Evolutionary conservation across 1,139 yeast genomes (phyloP).

Genomic region (Sugiyamaella paludigena): DNA sequence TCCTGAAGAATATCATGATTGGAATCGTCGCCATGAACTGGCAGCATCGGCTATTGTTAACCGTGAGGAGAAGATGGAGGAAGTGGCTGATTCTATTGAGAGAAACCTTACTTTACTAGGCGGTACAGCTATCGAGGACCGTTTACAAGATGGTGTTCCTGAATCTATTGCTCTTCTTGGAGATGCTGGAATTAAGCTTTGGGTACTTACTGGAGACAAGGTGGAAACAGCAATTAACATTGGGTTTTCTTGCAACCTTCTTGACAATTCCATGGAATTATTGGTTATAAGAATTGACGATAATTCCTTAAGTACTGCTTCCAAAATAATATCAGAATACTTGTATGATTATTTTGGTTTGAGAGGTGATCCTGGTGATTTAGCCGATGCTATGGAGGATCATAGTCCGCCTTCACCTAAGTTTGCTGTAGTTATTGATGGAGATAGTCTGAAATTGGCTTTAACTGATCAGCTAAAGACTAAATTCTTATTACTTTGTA

Average conservation of each 20-base stretch:
- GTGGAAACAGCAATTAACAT: conserved; percentile 97
- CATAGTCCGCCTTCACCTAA: conserved; percentile 77
- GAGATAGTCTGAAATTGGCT: conserved; percentile 81
- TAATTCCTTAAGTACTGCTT: conserved; percentile 48
- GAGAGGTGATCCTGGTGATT: conserved; percentile 58
- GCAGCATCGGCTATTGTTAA: conserved; percentile 72
- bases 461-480: conserved; percentile 57
- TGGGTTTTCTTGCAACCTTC: conserved; percentile 91
- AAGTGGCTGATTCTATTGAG: conserved; percentile 78
- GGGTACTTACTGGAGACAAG: conserved; percentile 98
- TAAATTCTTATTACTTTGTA: conserved; percentile 80
- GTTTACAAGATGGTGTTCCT: conserved; percentile 95
- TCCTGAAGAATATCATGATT: conserved; percentile 56
- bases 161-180: conserved; percentile 82
- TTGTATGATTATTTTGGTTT: conserved; percentile 60
- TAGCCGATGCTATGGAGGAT: conserved; percentile 60
- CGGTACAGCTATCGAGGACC: conserved; percentile 97
- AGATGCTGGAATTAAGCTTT: conserved; percentile 88
- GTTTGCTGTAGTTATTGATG: conserved; percentile 86
- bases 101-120: conserved; percentile 70
- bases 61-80: conserved; percentile 76
- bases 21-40: conserved; percentile 67
- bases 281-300: conserved; percentile 58
- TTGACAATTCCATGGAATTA: conserved; percentile 83
- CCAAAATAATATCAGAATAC: conserved; percentile 56